Conservation (phyloP, 1,284 basidiomycete genomes). For the Rhodotorula sp. region DNA sequence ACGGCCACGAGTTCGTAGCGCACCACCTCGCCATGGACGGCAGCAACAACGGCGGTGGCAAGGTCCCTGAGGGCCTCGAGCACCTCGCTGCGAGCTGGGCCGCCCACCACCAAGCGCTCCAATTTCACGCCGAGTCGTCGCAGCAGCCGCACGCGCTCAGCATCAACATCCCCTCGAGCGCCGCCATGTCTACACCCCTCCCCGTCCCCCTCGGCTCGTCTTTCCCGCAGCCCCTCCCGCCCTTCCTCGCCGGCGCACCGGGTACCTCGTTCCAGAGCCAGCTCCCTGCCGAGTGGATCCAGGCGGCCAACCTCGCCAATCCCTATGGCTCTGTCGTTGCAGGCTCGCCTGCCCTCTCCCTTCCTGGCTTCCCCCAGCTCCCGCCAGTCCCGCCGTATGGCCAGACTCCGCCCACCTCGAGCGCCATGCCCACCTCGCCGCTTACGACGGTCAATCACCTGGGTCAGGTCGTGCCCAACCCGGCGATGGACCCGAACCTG, state of each 20-base stretch:
- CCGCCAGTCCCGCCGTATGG: background rate
- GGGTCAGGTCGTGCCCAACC: background rate
- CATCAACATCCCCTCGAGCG: background rate
- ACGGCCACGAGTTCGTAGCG: too few relatives aligned
- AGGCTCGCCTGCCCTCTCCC: conserved; percentile 2
- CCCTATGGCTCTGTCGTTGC: background rate
- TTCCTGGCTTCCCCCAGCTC: conserved; percentile 9
- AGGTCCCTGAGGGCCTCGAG: conserved; percentile 19
- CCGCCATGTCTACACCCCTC: background rate
- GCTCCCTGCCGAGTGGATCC: conserved; percentile 25
- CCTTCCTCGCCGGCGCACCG: background rate
- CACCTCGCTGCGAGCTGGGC: conserved; percentile 19
- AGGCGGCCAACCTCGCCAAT: conserved; percentile 17
- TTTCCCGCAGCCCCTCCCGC: background rate
- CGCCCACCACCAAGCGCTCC: conserved; percentile 8
- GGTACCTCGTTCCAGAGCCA: conserved; percentile 9
- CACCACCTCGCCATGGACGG: conserved; percentile 4
- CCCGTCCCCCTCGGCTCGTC: background rate
- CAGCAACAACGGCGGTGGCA: conserved; percentile 1
- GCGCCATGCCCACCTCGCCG: conserved; percentile 1
- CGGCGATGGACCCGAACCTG: conserved; percentile 21
- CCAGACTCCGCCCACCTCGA: background rate
- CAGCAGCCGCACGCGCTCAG: background rate
- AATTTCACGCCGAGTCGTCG: conserved; percentile 7
- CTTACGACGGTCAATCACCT: conserved; percentile 9